Evolutionary conservation across 2,329 filamentous ascomycete species (phyloP), one percentile per base, ranked within the genome.

Genomic region (Zymoseptoria passerinii): DNA sequence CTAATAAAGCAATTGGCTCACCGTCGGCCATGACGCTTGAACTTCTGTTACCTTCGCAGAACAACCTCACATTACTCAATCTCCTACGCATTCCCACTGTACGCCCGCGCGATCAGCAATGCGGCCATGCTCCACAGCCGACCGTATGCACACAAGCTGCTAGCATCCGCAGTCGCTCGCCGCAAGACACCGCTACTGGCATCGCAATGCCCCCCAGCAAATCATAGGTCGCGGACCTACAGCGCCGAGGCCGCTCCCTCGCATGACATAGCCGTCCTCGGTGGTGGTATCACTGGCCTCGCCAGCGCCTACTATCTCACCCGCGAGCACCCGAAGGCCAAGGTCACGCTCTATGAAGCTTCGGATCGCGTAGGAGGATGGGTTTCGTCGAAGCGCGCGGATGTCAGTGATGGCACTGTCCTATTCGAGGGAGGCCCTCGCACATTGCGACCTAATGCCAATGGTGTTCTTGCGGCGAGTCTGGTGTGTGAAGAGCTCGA

Each of bases 341-440:
- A 84, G 54, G 85, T 99, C 67, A 94, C 89, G 0, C 70, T 99
- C 8, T 96, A 90, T 73, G 94, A 99, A 72, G 81, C 81, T 19
- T 81, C 78, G 28, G 71, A 81, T 20, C 80, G 84, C 19, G 72
- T 92, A 0, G 94, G 94, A 50, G 94, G 94, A 51, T 97, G 92
- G 92, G 78, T 97, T 48, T 77, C 84, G 62, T 90, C 88, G 1
- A 81, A 86, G 64, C 76, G 75, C 54, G 78, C 88, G 10, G 72
- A 82, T 1, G 81, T 88, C 8, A 78, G 81, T 44, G 88, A 83
- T 16, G 78, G 80, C 20, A 74, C 80, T 53, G 81, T 96, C 35
- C 74, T 89, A 28, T 90, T 97, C 68, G 92, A 99, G 76, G 82
- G 84, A 65, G 94, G 92, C 0, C 89, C 94, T 20, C 83, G 92